A percentile compares a stretch with the other conserved stretches of the same genome.
Conservation (phyloP, 2,329 filamentous ascomycete genomes). For the Plectosphaerella sp. region DNA sequence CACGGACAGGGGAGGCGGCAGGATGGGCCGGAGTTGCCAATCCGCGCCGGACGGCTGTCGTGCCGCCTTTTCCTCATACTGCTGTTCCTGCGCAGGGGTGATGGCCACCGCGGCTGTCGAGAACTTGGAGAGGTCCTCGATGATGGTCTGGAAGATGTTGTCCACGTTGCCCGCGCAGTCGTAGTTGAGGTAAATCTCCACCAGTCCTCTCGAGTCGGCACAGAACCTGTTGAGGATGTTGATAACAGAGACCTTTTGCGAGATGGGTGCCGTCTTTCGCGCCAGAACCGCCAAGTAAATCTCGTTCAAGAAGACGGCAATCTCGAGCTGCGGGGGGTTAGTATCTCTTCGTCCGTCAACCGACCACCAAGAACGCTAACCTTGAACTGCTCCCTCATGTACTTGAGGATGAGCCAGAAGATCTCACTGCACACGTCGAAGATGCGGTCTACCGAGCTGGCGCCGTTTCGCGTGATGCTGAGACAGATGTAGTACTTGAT, state of each 20-base stretch:
- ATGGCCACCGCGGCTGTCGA: slow-evolving; percentile 75
- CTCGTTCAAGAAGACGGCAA: slow-evolving; percentile 96
- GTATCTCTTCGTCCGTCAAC: too few species aligned
- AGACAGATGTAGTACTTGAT: slow-evolving; percentile 96
- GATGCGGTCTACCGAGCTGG: slow-evolving; percentile 84
- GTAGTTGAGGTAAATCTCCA: slow-evolving; percentile 97
- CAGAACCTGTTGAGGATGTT: slow-evolving; percentile 79
- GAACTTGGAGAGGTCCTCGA: slow-evolving; percentile 88
- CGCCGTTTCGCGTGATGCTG: slow-evolving; percentile 89
- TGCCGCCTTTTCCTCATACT: slow-evolving; percentile 74
- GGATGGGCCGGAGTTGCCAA: slow-evolving; percentile 80
- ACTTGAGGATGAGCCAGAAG: slow-evolving; percentile 95
- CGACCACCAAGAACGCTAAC: slow-evolving; percentile 32
- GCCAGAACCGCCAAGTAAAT: slow-evolving; percentile 92
- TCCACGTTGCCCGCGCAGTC: slow-evolving; percentile 94
- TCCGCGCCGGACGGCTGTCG: slow-evolving; percentile 60
- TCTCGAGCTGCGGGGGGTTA: slow-evolving; percentile 66
- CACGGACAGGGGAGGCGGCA: slow-evolving; percentile 83
- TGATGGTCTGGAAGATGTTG: slow-evolving; percentile 93
- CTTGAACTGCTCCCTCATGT: slow-evolving; percentile 91
- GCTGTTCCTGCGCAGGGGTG: slow-evolving; percentile 73
- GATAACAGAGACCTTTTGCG: slow-evolving; percentile 91
- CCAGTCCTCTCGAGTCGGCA: slow-evolving; percentile 79
- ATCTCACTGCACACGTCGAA: slow-evolving; percentile 97
- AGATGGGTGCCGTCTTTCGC: slow-evolving; percentile 76